A percentile compares a stretch with the other conserved stretches of the same genome.
phyloP scores from a whole-genome alignment of 2,329 filamentous ascomycete species.

The Boeremia exigua region DNA sequence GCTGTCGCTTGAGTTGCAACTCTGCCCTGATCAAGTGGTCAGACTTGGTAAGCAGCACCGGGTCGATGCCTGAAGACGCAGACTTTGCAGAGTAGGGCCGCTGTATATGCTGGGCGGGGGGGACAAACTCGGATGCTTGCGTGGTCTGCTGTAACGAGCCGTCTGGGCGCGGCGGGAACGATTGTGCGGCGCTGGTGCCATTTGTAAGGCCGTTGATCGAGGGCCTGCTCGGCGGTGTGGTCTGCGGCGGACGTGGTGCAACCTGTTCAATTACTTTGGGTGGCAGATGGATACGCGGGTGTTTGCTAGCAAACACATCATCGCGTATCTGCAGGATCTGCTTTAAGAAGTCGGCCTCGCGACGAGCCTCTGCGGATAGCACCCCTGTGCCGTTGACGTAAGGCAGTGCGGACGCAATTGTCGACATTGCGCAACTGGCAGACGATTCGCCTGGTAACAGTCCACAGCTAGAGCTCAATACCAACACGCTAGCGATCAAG shows the following conservation, averaged over 20 bases:
- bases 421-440: conserved; percentile 40
- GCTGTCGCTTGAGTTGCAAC: conserved; percentile 77
- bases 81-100: conserved; percentile 50
- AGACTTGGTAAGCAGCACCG: conserved; percentile 84
- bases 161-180: conserved; percentile 40
- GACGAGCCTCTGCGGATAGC: conserved; percentile 46
- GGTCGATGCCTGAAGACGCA: conserved; percentile 73
- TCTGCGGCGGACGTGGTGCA: conserved; percentile 42
- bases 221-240: conserved; percentile 35
- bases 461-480: conserved; percentile 25
- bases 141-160: conserved; percentile 32
- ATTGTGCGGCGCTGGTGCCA: conserved; percentile 30
- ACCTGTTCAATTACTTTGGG: conserved; percentile 57
- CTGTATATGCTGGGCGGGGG: conserved; percentile 31
- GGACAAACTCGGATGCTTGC: conserved; percentile 31
- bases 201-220: conserved; percentile 41
- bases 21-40: conserved; percentile 84
- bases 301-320: conserved; percentile 77
- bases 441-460: conserved; percentile 28
- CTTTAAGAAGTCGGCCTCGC: conserved; percentile 66
- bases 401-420: conserved; percentile 34
- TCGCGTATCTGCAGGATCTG: conserved; percentile 83
- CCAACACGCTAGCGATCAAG: conserved; percentile 24
- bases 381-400: conserved; percentile 42
- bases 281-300: conserved; percentile 67